Evolutionary conservation across 441 rosid species (phyloP), one percentile per base, ranked within the genome.

Genomic region (Adansonia madagascariensis): DNA sequence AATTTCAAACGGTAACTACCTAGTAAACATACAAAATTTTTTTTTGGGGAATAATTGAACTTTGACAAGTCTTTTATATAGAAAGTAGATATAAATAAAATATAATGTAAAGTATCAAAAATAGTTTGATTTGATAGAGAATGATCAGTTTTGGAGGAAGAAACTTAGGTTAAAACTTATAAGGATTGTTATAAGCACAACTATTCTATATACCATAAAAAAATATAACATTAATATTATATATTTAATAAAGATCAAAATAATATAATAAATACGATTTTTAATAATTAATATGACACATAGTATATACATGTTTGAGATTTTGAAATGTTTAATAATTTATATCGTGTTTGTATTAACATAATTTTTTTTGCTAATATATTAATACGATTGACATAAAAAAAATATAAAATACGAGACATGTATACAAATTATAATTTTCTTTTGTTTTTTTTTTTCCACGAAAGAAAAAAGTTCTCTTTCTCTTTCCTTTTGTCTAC

Each of bases 1-100:
- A 89, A 92, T 79, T 92, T 90, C 80, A 92, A 92, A 92, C 94
- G 94, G 97, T 57, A 57, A 57, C 61, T 22, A 24, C 56, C 57
- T 68, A 22, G 39, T 24, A 49, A 52, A 71, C 44, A 52, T 8
- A 71, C 3, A 12, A 9, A 4, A 7, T 15, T 57, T 64, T 17
- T 55, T 63, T 75, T 56, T 27, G 31, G 31, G 31, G 69, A 61
- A 74, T 57, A 44, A 41, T 74, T 74, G 68, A 44, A 27, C 68
- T 74, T 74, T 71, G 57, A 44, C 68, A 74, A 68, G 15, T 41
- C 57, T 24, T 71, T 22, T 43, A 15, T 57, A 60, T 60, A 44
- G 68, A 74, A 74, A 60, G 77, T 8, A 59, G 66, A 59, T 20
- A 41, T 7, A 12, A 22, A 24, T 11, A 8, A 3, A 18, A 69